These are phyloP conservation scores for Gnaphalium uliginosum DNA, from an alignment of 129 eudicot species.

Conservation along the genomic window DNA sequence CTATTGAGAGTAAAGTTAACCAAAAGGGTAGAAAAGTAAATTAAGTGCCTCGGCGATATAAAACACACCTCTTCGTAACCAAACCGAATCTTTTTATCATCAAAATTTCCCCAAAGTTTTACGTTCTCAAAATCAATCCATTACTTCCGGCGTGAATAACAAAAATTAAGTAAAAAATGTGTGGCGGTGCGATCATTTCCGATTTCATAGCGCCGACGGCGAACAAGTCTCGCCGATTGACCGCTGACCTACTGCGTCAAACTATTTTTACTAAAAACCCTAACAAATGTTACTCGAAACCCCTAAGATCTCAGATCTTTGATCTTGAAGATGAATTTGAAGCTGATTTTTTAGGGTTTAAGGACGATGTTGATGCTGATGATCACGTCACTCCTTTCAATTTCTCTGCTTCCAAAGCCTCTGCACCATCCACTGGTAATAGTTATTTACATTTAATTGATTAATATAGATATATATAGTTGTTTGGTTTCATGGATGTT, in stretches of 20 bases:
- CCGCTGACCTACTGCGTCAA: conserved; percentile 57
- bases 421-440: conserved; percentile 35
- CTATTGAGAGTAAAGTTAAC: neutral
- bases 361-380: conserved; percentile 45
- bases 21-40: neutral
- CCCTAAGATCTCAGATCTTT: conserved; percentile 46
- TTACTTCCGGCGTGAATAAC: neutral
- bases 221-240: conserved; percentile 46
- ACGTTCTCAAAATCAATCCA: neutral
- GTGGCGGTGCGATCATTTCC: conserved; percentile 94
- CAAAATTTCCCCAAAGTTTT: conserved; percentile 24
- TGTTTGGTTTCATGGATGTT: neutral
- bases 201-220: conserved; percentile 52
- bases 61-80: neutral
- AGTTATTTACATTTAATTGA: neutral
- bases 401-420: conserved; percentile 45
- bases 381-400: conserved; percentile 36
- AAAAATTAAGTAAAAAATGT: conserved; percentile 40
- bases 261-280: conserved; percentile 35
- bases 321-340: conserved; percentile 71
- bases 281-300: conserved; percentile 54
- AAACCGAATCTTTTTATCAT: conserved; percentile 7
- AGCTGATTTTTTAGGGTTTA: conserved; percentile 73
- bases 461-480: too few relatives aligned
- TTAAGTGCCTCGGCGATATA: neutral